Conservation (phyloP, 345 rosid species). For the Chamaenerion angustifolium region DNA sequence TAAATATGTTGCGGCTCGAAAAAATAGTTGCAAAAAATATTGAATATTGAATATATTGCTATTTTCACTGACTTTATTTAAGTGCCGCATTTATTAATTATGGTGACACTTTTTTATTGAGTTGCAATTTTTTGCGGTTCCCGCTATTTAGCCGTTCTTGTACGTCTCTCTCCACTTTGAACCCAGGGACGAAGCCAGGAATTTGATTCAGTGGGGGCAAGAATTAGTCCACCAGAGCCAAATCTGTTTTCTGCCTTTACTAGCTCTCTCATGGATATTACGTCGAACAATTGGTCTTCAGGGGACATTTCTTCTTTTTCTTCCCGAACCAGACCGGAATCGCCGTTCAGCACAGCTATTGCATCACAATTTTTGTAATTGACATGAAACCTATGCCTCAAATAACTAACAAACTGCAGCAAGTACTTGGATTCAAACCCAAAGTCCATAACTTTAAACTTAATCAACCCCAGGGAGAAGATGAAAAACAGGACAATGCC, state of each 20-base stretch:
- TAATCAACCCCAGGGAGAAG: background rate
- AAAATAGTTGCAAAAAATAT: too few species aligned
- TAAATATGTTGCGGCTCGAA: too few species aligned
- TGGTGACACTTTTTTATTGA: too few species aligned
- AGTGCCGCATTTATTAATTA: too few species aligned
- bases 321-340: background rate
- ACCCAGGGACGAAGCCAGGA: too few species aligned
- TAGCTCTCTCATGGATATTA: constrained; percentile 32
- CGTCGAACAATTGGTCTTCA: constrained; percentile 50
- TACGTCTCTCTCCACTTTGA: too few species aligned
- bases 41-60: too few species aligned
- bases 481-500: constrained; percentile 1
- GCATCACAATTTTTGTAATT: background rate
- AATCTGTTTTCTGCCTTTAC: constrained; percentile 34
- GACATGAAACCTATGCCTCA: background rate
- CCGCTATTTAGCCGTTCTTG: too few species aligned
- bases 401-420: background rate
- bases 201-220: too few species aligned
- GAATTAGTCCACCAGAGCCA: constrained; percentile 31
- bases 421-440: background rate
- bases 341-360: constrained; percentile 1
- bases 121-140: too few species aligned
- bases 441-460: background rate
- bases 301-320: constrained; percentile 17
- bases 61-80: too few species aligned